phyloP scores from a whole-genome alignment of 306 rosid genomes.

The Oemleria cerasiformis region DNA sequence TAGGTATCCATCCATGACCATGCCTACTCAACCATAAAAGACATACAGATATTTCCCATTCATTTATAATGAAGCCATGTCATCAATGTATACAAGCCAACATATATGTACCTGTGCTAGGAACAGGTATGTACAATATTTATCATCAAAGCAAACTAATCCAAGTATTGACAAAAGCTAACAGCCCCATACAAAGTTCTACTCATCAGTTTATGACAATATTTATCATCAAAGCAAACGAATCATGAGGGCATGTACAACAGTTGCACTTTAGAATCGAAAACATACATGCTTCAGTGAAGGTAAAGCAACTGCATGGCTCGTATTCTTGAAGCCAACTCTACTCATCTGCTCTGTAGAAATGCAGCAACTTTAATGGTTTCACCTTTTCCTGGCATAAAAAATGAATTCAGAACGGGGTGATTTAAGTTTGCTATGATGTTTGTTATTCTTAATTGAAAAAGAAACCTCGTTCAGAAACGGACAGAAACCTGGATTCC shows the following conservation, averaged over 20 bases:
- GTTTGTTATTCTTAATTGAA: constrained; percentile 3
- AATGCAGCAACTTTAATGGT: constrained; percentile 64
- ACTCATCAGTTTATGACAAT: background rate
- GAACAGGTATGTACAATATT: constrained; percentile 37
- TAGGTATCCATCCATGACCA: no score
- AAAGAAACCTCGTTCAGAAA: constrained; percentile 12
- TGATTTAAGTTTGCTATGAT: constrained; percentile 7
- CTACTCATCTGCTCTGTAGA: constrained; percentile 58
- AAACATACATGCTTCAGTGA: constrained; percentile 6
- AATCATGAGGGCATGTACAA: constrained; percentile 19
- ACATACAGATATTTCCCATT: no score
- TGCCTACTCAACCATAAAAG: no score
- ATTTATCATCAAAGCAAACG: no score
- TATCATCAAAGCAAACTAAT: constrained; percentile 15
- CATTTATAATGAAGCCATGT: constrained; percentile 23
- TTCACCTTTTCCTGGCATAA: constrained; percentile 64
- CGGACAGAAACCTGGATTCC: constrained; percentile 48
- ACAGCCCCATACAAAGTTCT: constrained; percentile 13
- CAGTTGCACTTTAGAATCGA: background rate
- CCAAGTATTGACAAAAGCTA: constrained; percentile 29
- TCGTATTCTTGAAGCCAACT: constrained; percentile 14
- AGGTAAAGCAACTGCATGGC: constrained; percentile 12
- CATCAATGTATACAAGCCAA: constrained; percentile 12
- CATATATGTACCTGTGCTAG: constrained; percentile 8
- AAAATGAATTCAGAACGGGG: background rate